Evolutionary conservation across 1,284 basidiomycete species (phyloP).

Genomic region (Puccinia novopanici): DNA sequence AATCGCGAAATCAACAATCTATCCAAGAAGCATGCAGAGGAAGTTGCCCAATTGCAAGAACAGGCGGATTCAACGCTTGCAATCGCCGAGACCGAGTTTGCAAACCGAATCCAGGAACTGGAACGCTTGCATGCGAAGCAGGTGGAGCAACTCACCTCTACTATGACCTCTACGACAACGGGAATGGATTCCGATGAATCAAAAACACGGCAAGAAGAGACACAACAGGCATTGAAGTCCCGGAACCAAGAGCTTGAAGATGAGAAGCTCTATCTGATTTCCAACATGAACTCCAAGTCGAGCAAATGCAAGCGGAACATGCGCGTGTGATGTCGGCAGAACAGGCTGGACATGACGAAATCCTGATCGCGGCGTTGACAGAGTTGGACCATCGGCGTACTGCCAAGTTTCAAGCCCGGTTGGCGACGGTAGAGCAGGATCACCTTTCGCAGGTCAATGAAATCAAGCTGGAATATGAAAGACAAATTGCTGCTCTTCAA

Average conservation of each 20-base stretch:
- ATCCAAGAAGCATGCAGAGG: not conserved
- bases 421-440: conserved; percentile 5
- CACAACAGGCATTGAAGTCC: not conserved
- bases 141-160: not conserved
- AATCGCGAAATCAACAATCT: conserved; percentile 3
- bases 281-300: not conserved
- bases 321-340: conserved; percentile 5
- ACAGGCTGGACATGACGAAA: conserved; percentile 43
- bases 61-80: not conserved
- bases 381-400: conserved; percentile 36
- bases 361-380: conserved; percentile 32
- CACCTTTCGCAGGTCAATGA: conserved; percentile 3
- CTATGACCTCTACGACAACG: not conserved
- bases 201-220: not conserved
- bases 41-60: not conserved
- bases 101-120: conserved; percentile 14
- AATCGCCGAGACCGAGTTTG: not conserved
- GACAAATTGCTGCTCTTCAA: not conserved
- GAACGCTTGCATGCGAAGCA: conserved; percentile 11
- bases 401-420: conserved; percentile 27
- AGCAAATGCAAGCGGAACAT: conserved; percentile 18
- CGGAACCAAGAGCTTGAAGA: conserved; percentile 3
- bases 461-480: not conserved
- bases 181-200: not conserved
- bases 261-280: conserved; percentile 3